These are phyloP conservation scores for Ambrosia artemisiifolia DNA, from an alignment of 129 eudicot genomes.

Conservation along the genomic window DNA sequence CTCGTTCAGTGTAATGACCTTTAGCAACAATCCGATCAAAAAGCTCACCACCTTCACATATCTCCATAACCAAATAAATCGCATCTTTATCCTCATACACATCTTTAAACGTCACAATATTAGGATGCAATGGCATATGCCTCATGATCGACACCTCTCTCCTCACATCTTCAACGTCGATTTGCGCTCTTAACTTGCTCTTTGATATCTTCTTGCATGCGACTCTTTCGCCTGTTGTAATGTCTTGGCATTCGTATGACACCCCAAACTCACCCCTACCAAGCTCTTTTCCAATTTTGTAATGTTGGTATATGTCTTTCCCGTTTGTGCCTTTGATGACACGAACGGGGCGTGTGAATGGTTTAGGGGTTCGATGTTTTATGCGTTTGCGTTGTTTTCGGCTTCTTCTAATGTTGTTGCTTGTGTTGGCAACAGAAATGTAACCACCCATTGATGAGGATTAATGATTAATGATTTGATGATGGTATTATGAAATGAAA, in stretches of 20 bases:
- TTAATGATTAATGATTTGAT: neutral
- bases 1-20: conserved; percentile 90
- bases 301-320: conserved; percentile 38
- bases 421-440: conserved; percentile 51
- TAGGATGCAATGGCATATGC: conserved; percentile 70
- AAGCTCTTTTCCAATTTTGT: conserved; percentile 63
- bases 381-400: neutral
- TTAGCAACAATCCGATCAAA: conserved; percentile 80
- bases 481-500: conserved; percentile 10
- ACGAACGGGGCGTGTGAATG: conserved; percentile 24
- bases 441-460: conserved; percentile 62
- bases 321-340: conserved; percentile 49
- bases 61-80: conserved; percentile 83
- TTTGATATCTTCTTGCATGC: conserved; percentile 88
- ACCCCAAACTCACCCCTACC: conserved; percentile 90
- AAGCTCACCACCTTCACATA: conserved; percentile 89
- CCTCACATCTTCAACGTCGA: conserved; percentile 84
- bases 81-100: conserved; percentile 85
- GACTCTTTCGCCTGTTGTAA: conserved; percentile 41
- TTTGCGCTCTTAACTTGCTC: conserved; percentile 55
- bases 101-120: conserved; percentile 74
- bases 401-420: conserved; percentile 8
- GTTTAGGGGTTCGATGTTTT: conserved; percentile 6
- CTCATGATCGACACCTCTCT: conserved; percentile 92
- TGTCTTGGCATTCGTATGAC: conserved; percentile 56